phyloP scores from a whole-genome alignment of 2,329 filamentous ascomycete species.

The Anisogramma anomala region DNA sequence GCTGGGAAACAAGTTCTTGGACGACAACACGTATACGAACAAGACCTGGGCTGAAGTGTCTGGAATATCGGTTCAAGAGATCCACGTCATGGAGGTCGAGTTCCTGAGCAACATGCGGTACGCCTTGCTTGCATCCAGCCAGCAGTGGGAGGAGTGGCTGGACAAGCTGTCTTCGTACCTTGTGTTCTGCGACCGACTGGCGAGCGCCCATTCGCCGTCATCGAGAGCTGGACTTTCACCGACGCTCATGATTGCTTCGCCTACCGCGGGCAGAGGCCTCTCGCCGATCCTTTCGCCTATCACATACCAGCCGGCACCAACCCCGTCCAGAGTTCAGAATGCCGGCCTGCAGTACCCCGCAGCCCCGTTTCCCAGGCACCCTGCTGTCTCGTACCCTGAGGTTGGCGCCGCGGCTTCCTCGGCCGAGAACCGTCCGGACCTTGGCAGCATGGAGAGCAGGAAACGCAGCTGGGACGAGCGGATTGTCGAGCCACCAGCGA shows the following conservation, averaged over 20 bases:
- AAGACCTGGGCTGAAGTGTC: slow-evolving; percentile 99
- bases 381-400: slow-evolving; percentile 20
- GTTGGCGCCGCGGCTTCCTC: slow-evolving; percentile 26
- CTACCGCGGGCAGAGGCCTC: slow-evolving; percentile 25
- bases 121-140: slow-evolving; percentile 73
- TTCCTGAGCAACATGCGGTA: slow-evolving; percentile 98
- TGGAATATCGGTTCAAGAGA: slow-evolving; percentile 83
- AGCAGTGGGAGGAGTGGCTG: slow-evolving; percentile 83
- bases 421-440: slow-evolving; percentile 34
- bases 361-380: slow-evolving; percentile 19
- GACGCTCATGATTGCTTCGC: slow-evolving; percentile 31
- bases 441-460: slow-evolving; percentile 24
- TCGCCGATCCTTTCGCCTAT: slow-evolving; percentile 43
- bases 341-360: slow-evolving; percentile 27
- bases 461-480: slow-evolving; percentile 44
- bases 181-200: slow-evolving; percentile 66
- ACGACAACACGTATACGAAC: slow-evolving; percentile 98
- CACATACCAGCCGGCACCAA: slow-evolving; percentile 25
- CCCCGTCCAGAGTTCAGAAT: slow-evolving; percentile 15
- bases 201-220: slow-evolving; percentile 27
- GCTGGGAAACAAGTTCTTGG: slow-evolving; percentile 96
- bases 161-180: slow-evolving; percentile 70
- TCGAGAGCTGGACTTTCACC: slow-evolving; percentile 34
- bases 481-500: slow-evolving; percentile 41
- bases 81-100: slow-evolving; percentile 99